A percentile compares a stretch with the other conserved stretches of the same genome.
Evolutionary conservation across 2,329 filamentous ascomycete species (phyloP).

Genomic region (Fusarium drepaniforme): DNA sequence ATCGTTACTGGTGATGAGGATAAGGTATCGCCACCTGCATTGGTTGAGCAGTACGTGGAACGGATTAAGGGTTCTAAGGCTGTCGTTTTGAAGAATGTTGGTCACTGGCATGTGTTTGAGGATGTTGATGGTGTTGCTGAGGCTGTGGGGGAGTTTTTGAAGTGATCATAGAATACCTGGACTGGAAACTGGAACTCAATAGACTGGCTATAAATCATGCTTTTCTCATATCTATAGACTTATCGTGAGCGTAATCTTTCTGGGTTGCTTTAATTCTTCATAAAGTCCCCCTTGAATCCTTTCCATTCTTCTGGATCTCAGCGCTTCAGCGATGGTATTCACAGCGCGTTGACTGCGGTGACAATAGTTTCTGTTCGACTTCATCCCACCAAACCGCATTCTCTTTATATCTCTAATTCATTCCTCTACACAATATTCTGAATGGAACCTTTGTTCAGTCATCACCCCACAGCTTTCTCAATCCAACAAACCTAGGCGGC

Average conservation of each 20-base stretch:
- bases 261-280: neutral
- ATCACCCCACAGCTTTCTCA: neutral
- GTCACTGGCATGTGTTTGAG: constrained; percentile 66
- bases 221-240: neutral
- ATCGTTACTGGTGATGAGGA: constrained; percentile 61
- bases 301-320: neutral
- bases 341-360: neutral
- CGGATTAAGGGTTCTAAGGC: constrained; percentile 46
- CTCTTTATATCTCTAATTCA: too few species aligned
- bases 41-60: constrained; percentile 48
- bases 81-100: constrained; percentile 54
- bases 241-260: neutral
- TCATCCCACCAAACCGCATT: neutral
- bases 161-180: neutral
- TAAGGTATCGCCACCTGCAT: constrained; percentile 52
- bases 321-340: neutral
- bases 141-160: constrained; percentile 29
- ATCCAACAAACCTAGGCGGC: neutral
- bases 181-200: neutral
- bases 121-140: constrained; percentile 51
- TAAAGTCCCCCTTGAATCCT: neutral
- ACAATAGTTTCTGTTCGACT: neutral
- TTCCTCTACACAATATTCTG: too few species aligned
- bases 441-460: neutral
- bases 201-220: neutral